These are phyloP conservation scores for Phytophthora sojae DNA, from an alignment of 352 stramenopile genomes.

Conservation along the genomic window DNA sequence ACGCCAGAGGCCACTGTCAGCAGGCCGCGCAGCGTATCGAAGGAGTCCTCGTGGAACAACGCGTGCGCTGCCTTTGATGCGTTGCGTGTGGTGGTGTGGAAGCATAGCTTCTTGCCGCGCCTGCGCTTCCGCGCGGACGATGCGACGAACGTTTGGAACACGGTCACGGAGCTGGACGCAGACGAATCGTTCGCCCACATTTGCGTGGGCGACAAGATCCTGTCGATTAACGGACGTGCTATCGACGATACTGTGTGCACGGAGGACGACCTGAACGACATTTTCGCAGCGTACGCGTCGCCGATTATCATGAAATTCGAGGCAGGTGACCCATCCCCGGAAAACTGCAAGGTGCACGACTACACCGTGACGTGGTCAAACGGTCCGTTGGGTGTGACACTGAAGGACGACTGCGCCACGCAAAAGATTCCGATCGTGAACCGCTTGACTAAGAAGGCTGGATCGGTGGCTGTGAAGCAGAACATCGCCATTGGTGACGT, in stretches of 20 bases:
- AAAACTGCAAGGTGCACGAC: conserved; percentile 79
- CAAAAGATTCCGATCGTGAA: conserved; percentile 91
- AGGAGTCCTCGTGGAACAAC: conserved; percentile 89
- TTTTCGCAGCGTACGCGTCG: conserved; percentile 76
- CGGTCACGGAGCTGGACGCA: conserved; percentile 70
- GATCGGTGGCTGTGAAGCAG: conserved; percentile 88
- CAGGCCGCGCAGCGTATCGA: conserved; percentile 60
- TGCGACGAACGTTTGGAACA: conserved; percentile 65
- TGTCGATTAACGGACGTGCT: conserved; percentile 80
- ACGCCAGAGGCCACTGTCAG: conserved; percentile 21
- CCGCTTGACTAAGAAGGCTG: conserved; percentile 85
- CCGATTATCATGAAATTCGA: conserved; percentile 89
- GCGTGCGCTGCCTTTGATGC: conserved; percentile 74
- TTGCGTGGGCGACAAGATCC: conserved; percentile 65
- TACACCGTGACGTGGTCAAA: conserved; percentile 91
- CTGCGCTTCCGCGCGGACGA: conserved; percentile 65
- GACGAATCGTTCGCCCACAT: conserved; percentile 88
- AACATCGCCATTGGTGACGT: conserved; percentile 90
- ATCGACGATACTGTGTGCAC: conserved; percentile 69
- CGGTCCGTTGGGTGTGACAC: conserved; percentile 81
- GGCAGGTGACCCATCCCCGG: conserved; percentile 46
- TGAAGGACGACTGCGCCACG: conserved; percentile 87
- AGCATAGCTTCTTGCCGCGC: conserved; percentile 84
- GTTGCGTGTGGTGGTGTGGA: conserved; percentile 87
- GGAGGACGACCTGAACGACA: conserved; percentile 75